phyloP scores from a whole-genome alignment of 1,284 basidiomycete species.

The Heterobasidion parviporum region DNA sequence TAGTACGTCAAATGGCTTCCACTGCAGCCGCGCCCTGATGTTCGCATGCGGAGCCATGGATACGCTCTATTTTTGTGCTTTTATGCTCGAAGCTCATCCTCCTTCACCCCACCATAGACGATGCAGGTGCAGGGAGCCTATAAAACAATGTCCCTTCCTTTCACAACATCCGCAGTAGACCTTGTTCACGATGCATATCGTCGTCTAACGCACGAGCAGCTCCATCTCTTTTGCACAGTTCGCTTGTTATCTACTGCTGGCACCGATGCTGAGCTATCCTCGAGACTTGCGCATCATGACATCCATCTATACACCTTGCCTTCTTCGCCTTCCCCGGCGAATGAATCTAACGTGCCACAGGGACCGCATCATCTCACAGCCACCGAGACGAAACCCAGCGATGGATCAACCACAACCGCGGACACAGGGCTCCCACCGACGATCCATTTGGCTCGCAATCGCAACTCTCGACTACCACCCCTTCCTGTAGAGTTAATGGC shows the following conservation, averaged over 20 bases:
- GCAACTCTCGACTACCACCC: slow-evolving; percentile 52
- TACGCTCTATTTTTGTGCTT: neutral
- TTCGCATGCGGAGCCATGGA: neutral
- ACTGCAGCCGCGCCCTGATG: neutral
- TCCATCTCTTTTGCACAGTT: slow-evolving; percentile 65
- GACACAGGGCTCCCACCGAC: neutral
- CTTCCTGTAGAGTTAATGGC: slow-evolving; percentile 71
- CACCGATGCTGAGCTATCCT: slow-evolving; percentile 51
- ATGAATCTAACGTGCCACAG: slow-evolving; percentile 1
- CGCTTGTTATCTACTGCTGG: slow-evolving; percentile 58
- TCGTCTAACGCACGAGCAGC: slow-evolving; percentile 55
- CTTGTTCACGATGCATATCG: slow-evolving; percentile 60
- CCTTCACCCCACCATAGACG: neutral
- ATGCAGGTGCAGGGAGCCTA: neutral
- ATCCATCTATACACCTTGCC: slow-evolving; percentile 62
- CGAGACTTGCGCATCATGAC: slow-evolving; percentile 63
- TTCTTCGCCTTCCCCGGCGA: slow-evolving; percentile 10
- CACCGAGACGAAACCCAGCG: neutral
- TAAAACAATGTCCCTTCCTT: neutral
- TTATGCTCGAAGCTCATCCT: neutral
- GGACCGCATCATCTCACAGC: neutral
- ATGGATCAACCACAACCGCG: neutral
- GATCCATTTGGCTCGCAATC: neutral
- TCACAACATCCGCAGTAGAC: slow-evolving; percentile 13
- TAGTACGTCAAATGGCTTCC: neutral